These are phyloP conservation scores for Hypomontagnella submonticulosa DNA, from an alignment of 495 filamentous ascomycete genomes.

Conservation along the genomic window DNA sequence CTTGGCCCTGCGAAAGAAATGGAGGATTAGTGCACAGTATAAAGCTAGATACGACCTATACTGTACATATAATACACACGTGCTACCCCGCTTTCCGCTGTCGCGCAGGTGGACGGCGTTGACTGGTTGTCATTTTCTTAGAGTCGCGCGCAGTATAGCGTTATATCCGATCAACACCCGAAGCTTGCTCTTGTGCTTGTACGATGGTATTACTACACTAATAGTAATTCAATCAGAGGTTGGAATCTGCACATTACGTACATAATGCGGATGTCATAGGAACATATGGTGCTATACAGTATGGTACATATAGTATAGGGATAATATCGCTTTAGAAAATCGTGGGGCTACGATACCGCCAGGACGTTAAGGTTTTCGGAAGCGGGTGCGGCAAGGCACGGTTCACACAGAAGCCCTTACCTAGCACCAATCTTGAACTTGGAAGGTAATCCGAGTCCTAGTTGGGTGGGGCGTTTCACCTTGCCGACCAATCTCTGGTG, in stretches of 20 bases:
- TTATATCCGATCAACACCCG: slow-evolving; percentile 38
- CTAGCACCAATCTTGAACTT: too few species aligned
- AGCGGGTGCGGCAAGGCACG: slow-evolving; percentile 25
- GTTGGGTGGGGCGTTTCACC: neutral
- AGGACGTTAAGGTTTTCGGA: slow-evolving; percentile 24
- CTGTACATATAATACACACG: slow-evolving; percentile 23
- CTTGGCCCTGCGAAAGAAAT: slow-evolving; percentile 16
- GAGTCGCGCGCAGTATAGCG: slow-evolving; percentile 6
- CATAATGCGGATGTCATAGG: neutral
- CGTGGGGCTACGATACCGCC: slow-evolving; percentile 32
- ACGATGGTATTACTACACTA: slow-evolving; percentile 32
- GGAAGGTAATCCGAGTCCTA: too few species aligned
- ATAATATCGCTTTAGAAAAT: slow-evolving; percentile 3
- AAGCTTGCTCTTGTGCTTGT: slow-evolving; percentile 15
- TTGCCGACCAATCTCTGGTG: neutral
- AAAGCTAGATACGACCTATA: neutral
- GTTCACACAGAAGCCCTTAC: slow-evolving; percentile 16
- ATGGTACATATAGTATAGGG: slow-evolving; percentile 4
- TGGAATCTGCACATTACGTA: slow-evolving; percentile 1
- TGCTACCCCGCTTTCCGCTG: slow-evolving; percentile 37
- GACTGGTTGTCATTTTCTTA: slow-evolving; percentile 19
- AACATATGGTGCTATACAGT: slow-evolving; percentile 17
- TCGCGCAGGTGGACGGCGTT: slow-evolving; percentile 10
- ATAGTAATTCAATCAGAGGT: slow-evolving; percentile 28
- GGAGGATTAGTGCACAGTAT: slow-evolving; percentile 9